Evolutionary conservation across 108 stramenopile species (phyloP).

Genomic region (Skeletonema marinoi): DNA sequence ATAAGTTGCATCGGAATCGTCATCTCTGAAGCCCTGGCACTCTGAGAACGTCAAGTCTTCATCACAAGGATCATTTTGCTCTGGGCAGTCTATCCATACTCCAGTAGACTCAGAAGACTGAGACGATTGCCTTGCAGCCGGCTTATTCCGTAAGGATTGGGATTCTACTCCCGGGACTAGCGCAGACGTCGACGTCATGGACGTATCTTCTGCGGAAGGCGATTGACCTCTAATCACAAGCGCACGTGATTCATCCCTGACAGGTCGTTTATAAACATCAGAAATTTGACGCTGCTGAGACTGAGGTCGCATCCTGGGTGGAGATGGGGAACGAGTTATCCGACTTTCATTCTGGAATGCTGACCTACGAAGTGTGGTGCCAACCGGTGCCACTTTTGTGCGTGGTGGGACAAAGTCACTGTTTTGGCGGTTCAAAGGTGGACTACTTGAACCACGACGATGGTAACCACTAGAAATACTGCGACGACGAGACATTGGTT

Average conservation of each 20-base stretch:
- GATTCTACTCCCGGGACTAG: not conserved
- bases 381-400: not conserved
- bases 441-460: not conserved
- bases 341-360: not conserved
- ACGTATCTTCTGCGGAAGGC: not conserved
- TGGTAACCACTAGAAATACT: not conserved
- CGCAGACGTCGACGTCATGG: not conserved
- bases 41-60: not conserved
- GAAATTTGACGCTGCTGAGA: not conserved
- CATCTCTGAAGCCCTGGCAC: not conserved
- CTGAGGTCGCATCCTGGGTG: not conserved
- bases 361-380: not conserved
- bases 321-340: not conserved
- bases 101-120: not conserved
- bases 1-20: not conserved
- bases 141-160: not conserved
- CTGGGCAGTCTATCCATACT: not conserved
- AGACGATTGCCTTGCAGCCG: not conserved
- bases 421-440: not conserved
- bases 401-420: not conserved
- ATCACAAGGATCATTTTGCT: not conserved
- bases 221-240: not conserved
- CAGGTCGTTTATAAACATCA: not conserved
- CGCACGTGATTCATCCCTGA: not conserved
- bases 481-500: not conserved